phyloP scores from a whole-genome alignment of 2,329 filamentous ascomycete genomes.

The Aspergillus intermedius region DNA sequence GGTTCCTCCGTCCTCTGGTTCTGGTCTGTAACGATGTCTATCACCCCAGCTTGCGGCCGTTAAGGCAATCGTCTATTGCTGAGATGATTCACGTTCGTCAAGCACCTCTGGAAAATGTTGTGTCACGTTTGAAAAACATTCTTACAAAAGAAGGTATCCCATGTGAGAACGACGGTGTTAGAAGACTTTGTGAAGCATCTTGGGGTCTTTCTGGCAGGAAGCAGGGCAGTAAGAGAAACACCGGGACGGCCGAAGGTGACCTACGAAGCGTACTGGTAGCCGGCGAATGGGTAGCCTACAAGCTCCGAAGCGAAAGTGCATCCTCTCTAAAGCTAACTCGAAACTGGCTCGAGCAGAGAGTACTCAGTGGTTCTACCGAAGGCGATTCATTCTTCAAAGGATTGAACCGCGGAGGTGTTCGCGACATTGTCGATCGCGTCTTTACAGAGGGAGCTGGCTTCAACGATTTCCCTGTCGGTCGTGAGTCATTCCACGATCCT shows the following conservation, averaged over 20 bases:
- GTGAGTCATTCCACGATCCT: conserved; percentile 31
- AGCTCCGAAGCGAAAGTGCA: conserved; percentile 44
- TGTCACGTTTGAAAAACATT: conserved; percentile 70
- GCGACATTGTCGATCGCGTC: conserved; percentile 60
- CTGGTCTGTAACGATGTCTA: conserved; percentile 98
- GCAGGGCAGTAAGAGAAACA: conserved; percentile 42
- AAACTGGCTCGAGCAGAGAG: conserved; percentile 55
- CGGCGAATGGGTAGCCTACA: conserved; percentile 59
- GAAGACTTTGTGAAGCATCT: conserved; percentile 60
- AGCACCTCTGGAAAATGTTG: conserved; percentile 77
- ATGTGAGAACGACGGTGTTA: conserved; percentile 81
- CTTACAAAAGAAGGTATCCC: conserved; percentile 85
- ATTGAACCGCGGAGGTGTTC: conserved; percentile 56
- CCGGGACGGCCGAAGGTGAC: conserved; percentile 46
- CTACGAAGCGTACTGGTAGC: conserved; percentile 60
- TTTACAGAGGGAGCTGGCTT: conserved; percentile 61
- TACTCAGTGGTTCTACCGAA: conserved; percentile 48
- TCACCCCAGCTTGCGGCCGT: conserved; percentile 74
- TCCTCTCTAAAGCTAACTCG: conserved; percentile 44
- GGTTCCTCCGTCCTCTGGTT: conserved; percentile 78
- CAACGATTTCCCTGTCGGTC: conserved; percentile 37
- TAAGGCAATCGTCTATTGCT: conserved; percentile 77
- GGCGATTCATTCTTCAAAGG: conserved; percentile 50
- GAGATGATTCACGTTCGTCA: conserved; percentile 91
- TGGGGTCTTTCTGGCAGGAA: conserved; percentile 59